A percentile compares a stretch with the other conserved stretches of the same genome.
phyloP scores from a whole-genome alignment of 345 rosid genomes.

The Dovyalis caffra region DNA sequence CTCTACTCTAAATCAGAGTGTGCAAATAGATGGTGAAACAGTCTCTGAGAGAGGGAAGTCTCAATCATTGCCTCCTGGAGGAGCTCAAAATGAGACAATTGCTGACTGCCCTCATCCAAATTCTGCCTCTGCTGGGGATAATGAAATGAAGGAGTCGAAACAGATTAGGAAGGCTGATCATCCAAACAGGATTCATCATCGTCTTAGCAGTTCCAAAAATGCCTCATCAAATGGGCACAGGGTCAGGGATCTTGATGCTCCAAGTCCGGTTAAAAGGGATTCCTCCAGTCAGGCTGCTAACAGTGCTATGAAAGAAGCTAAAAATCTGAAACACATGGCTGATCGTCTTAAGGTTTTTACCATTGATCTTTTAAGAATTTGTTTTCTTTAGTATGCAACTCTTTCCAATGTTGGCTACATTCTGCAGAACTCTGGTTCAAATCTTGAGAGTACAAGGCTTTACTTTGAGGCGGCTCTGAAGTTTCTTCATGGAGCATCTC shows the following conservation, averaged over 20 bases:
- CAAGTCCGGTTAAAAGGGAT: conserved; percentile 74
- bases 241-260: conserved; percentile 50
- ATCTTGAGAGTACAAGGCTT: conserved; percentile 60
- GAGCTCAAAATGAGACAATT: conserved; percentile 40
- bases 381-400: neutral
- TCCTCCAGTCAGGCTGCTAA: conserved; percentile 60
- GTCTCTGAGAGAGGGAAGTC: conserved; percentile 43
- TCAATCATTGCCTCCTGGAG: conserved; percentile 41
- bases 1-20: conserved; percentile 40
- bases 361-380: conserved; percentile 12
- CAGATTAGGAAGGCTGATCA: conserved; percentile 43
- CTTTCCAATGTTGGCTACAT: conserved; percentile 14
- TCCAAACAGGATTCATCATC: conserved; percentile 51
- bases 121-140: conserved; percentile 36
- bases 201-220: conserved; percentile 39
- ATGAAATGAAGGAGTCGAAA: conserved; percentile 37
- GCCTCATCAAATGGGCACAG: conserved; percentile 51
- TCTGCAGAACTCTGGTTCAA: conserved; percentile 60
- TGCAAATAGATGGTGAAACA: conserved; percentile 40
- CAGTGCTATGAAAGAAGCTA: conserved; percentile 86
- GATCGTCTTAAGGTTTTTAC: conserved; percentile 83
- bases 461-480: conserved; percentile 96
- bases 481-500: conserved; percentile 85
- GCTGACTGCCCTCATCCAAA: conserved; percentile 20
- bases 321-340: conserved; percentile 85